phyloP scores from a whole-genome alignment of 352 stramenopile genomes.

The Peronosclerospora sorghi region DNA sequence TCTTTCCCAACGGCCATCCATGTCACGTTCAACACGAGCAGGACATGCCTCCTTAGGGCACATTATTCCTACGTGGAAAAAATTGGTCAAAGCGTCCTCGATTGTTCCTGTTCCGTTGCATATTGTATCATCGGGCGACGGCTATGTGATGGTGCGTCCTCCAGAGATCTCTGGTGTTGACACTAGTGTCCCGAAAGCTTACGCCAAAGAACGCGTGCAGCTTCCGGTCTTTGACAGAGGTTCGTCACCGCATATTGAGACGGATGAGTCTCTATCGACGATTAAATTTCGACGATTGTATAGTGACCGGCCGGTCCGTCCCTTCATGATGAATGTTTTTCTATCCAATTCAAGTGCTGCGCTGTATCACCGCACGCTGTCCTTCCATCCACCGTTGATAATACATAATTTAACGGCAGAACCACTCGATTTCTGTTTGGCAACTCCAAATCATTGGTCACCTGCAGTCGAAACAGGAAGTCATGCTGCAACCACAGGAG shows the following conservation, averaged over 20 bases:
- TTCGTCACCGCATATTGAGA: conserved; percentile 12
- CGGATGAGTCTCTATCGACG: conserved; percentile 31
- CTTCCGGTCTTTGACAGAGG: conserved; percentile 57
- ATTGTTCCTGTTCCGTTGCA: conserved; percentile 61
- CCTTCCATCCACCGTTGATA: conserved; percentile 69
- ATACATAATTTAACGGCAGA: conserved; percentile 70
- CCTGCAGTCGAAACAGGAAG: conserved; percentile 32
- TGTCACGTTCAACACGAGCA: conserved; percentile 24
- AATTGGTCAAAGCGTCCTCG: conserved; percentile 43
- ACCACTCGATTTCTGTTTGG: conserved; percentile 59
- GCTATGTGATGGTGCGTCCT: conserved; percentile 62
- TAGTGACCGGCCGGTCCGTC: conserved; percentile 61
- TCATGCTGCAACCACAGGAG: conserved; percentile 19
- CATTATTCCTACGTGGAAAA: conserved; percentile 55
- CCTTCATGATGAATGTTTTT: conserved; percentile 69
- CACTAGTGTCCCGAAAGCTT: conserved; percentile 36
- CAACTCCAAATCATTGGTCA: conserved; percentile 61
- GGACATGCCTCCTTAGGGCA: conserved; percentile 22
- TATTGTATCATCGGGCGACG: conserved; percentile 58
- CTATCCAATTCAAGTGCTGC: conserved; percentile 41
- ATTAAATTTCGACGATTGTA: conserved; percentile 77
- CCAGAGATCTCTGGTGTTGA: conserved; percentile 35
- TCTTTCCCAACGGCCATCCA: conserved; percentile 31
- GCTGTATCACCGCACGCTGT: conserved; percentile 62
- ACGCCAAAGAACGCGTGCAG: conserved; percentile 64